phyloP scores from a whole-genome alignment of 2,329 filamentous ascomycete species.

The Talaromyces atroroseus region DNA sequence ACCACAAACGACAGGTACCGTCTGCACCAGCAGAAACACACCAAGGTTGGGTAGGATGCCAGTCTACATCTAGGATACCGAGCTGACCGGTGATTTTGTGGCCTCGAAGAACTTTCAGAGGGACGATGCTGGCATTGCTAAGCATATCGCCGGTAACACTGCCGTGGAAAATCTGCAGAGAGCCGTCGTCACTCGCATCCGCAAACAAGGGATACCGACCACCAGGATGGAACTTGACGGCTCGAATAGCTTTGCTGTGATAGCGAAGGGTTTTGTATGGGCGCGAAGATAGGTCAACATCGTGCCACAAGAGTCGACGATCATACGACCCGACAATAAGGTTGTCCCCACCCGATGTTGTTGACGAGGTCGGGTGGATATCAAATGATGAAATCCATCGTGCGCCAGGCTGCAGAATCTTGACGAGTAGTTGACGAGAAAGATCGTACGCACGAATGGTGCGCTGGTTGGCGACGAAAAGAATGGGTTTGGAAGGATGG shows the following conservation, averaged over 20 bases:
- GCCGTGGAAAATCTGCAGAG: constrained; percentile 91
- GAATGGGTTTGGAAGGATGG: constrained; percentile 85
- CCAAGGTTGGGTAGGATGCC: constrained; percentile 94
- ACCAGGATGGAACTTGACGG: constrained; percentile 78
- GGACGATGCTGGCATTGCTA: constrained; percentile 94
- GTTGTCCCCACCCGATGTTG: constrained; percentile 89
- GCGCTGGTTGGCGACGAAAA: constrained; percentile 94
- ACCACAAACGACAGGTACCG: constrained; percentile 88
- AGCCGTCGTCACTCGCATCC: constrained; percentile 91
- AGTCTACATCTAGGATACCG: constrained; percentile 89
- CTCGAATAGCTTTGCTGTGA: constrained; percentile 84
- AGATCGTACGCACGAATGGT: constrained; percentile 92
- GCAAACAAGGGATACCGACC: constrained; percentile 79
- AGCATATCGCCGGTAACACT: constrained; percentile 92
- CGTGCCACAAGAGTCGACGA: constrained; percentile 89
- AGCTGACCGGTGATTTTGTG: constrained; percentile 81
- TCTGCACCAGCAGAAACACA: constrained; percentile 90
- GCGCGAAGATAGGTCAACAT: constrained; percentile 81
- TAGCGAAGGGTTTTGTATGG: constrained; percentile 97
- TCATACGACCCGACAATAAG: constrained; percentile 93
- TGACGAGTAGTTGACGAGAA: constrained; percentile 82
- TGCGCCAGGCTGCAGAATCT: constrained; percentile 87
- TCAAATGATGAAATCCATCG: constrained; percentile 94
- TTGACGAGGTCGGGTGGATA: constrained; percentile 80
- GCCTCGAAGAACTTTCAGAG: constrained; percentile 85